Conservation (phyloP, 2,329 filamentous ascomycete genomes). For the Fonsecaea pugnacius region DNA sequence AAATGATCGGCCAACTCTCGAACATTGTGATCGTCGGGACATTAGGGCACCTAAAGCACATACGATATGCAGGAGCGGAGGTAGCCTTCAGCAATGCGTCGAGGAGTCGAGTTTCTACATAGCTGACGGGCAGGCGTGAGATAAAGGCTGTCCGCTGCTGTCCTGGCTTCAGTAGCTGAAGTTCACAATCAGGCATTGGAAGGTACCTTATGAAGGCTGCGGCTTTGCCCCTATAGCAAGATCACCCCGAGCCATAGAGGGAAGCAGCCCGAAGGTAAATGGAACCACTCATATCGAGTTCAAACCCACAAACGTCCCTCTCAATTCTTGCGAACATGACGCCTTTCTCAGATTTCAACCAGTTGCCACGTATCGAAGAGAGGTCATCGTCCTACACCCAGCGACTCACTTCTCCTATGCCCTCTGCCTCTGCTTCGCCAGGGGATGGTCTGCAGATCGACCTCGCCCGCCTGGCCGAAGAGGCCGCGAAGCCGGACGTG, state of each 20-base stretch:
- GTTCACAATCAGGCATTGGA: constrained; percentile 33
- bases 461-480: constrained; percentile 64
- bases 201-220: constrained; percentile 29
- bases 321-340: too few species aligned
- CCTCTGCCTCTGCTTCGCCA: constrained; percentile 41
- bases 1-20: too few species aligned
- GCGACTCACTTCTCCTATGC: too few species aligned
- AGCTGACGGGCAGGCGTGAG: constrained; percentile 39
- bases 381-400: too few species aligned
- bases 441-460: constrained; percentile 72
- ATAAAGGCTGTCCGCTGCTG: constrained; percentile 30
- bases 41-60: too few species aligned
- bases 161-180: constrained; percentile 29
- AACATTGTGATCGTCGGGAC: too few species aligned
- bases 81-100: constrained; percentile 57
- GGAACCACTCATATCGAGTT: too few species aligned
- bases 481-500: constrained; percentile 58
- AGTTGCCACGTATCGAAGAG: too few species aligned
- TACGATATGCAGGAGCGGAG: too few species aligned
- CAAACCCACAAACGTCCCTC: too few species aligned
- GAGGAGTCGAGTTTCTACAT: constrained; percentile 59
- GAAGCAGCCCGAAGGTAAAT: constrained; percentile 20
- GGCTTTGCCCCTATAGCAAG: constrained; percentile 22
- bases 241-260: constrained; percentile 24
- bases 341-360: too few species aligned